Percentiles rank a stretch among this genome's conserved stretches.
Conservation (phyloP, 2,329 filamentous ascomycete genomes). For the Diaporthe caulivora region DNA sequence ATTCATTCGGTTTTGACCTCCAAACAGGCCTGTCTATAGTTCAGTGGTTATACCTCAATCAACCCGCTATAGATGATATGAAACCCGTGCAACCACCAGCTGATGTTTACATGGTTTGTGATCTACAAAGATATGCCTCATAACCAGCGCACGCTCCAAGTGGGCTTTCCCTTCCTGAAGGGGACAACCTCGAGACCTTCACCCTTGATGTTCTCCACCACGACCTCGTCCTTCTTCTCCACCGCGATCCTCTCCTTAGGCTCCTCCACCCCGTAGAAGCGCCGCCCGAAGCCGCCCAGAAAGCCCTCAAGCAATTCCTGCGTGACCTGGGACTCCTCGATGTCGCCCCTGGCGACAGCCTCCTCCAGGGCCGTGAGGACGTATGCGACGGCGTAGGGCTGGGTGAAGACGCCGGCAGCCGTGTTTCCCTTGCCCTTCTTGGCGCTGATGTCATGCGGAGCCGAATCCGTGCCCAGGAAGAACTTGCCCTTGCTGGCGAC, state of each 20-base stretch:
- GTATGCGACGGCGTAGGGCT: constrained; percentile 71
- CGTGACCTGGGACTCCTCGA: constrained; percentile 65
- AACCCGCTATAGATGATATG: constrained; percentile 31
- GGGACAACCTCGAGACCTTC: constrained; percentile 73
- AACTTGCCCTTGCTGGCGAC: constrained; percentile 73
- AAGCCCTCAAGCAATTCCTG: constrained; percentile 67
- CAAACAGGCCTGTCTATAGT: constrained; percentile 31
- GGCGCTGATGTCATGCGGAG: constrained; percentile 70
- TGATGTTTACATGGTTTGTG: neutral
- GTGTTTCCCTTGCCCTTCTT: constrained; percentile 70
- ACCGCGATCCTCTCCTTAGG: constrained; percentile 69
- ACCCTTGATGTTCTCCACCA: constrained; percentile 66
- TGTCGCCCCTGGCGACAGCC: constrained; percentile 66
- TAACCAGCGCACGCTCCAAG: constrained; percentile 60
- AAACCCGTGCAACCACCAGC: neutral
- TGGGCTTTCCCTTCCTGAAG: constrained; percentile 72
- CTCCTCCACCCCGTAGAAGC: constrained; percentile 67
- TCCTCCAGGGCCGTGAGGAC: constrained; percentile 73
- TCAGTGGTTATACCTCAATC: neutral
- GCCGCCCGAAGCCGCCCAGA: constrained; percentile 63
- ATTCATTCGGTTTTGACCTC: neutral
- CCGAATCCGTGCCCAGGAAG: constrained; percentile 80
- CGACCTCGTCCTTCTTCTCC: constrained; percentile 65
- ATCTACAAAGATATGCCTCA: constrained; percentile 10
- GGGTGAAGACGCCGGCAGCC: constrained; percentile 84